Evolutionary conservation across 2,329 filamentous ascomycete species (phyloP).

Genomic region (Arthrobotrys musiformis): DNA sequence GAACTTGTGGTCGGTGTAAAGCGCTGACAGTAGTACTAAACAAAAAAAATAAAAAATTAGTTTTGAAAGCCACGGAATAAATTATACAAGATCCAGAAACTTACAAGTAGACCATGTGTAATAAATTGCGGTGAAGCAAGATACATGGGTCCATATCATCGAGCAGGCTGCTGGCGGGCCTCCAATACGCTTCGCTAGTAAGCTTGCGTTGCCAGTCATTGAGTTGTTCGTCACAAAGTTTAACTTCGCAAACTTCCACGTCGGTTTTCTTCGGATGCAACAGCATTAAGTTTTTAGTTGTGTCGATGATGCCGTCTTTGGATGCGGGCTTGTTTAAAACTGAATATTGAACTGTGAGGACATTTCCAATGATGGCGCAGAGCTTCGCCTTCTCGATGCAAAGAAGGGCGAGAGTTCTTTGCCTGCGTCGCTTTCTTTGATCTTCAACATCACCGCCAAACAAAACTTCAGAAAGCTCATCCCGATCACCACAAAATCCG

Average conservation of each 20-base stretch:
- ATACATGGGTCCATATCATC: constrained; percentile 65
- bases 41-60: constrained; percentile 53
- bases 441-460: constrained; percentile 55
- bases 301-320: constrained; percentile 75
- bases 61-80: too few relatives aligned
- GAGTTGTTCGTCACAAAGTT: constrained; percentile 80
- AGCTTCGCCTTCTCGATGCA: constrained; percentile 92
- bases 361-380: constrained; percentile 87
- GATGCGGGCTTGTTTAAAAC: constrained; percentile 86
- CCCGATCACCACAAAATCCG: constrained; percentile 67
- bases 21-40: constrained; percentile 81
- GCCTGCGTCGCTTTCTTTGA: constrained; percentile 66
- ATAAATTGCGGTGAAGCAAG: constrained; percentile 79
- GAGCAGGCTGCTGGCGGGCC: constrained; percentile 48
- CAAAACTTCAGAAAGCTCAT: constrained; percentile 44
- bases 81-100: constrained; percentile 12
- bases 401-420: constrained; percentile 82
- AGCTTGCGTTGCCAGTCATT: constrained; percentile 79
- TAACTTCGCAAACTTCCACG: constrained; percentile 82
- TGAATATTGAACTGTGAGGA: constrained; percentile 90
- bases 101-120: constrained; percentile 88
- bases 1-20: constrained; percentile 87
- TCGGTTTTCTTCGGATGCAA: constrained; percentile 87
- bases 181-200: constrained; percentile 65
- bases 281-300: constrained; percentile 80